Conservation (phyloP, 371 early-diverging fungal species). For the Circinella minor region DNA sequence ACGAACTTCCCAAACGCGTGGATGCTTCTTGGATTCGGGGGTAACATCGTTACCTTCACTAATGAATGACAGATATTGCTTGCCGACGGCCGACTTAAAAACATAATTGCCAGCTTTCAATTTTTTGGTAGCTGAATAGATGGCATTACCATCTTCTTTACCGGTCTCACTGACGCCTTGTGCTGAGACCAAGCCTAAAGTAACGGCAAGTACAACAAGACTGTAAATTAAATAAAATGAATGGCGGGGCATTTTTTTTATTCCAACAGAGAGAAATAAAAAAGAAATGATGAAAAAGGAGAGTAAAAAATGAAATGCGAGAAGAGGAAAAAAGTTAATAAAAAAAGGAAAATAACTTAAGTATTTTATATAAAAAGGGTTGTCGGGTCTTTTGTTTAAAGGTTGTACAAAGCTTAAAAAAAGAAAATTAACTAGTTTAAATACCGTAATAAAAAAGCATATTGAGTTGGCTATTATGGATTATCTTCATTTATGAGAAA, state of each 20-base stretch:
- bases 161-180: conserved; percentile 37
- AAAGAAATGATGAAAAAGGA: conserved; percentile 8
- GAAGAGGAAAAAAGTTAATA: not conserved
- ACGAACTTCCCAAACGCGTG: conserved; percentile 26
- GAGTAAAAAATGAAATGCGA: conserved; percentile 2
- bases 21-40: conserved; percentile 12
- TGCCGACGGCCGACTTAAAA: conserved; percentile 21
- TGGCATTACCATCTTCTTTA: conserved; percentile 32
- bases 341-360: no score
- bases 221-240: conserved; percentile 13
- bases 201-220: conserved; percentile 7
- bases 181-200: conserved; percentile 19
- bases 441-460: conserved; percentile 1
- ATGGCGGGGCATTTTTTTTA: conserved; percentile 12
- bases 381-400: not conserved
- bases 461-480: conserved; percentile 1
- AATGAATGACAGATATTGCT: conserved; percentile 24
- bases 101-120: conserved; percentile 24
- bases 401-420: not conserved
- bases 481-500: not conserved
- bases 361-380: not conserved
- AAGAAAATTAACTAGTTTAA: not conserved
- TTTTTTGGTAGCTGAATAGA: conserved; percentile 24
- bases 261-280: conserved; percentile 9
- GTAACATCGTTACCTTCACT: conserved; percentile 24